These are phyloP conservation scores for Stemphylium beticola DNA, from an alignment of 2,329 filamentous ascomycete species.

Conservation along the genomic window DNA sequence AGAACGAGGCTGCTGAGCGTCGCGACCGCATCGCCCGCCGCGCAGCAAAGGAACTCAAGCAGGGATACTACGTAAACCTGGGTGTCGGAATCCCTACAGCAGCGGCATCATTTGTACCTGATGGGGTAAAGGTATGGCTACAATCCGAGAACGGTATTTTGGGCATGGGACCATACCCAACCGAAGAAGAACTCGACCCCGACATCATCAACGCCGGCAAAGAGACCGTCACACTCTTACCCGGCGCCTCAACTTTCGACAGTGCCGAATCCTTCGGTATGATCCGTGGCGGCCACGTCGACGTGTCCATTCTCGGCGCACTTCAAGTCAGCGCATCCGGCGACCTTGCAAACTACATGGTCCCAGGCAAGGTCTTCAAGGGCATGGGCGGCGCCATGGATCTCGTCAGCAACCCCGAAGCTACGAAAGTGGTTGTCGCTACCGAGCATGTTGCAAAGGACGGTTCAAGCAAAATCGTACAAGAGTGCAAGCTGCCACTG, in stretches of 20 bases:
- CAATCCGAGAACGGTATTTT: conserved; percentile 63
- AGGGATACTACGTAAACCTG: conserved; percentile 92
- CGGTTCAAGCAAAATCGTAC: conserved; percentile 87
- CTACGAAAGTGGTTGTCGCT: conserved; percentile 87
- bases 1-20: conserved; percentile 19
- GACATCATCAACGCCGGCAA: conserved; percentile 94
- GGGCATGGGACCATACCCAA: conserved; percentile 54
- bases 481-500: conserved; percentile 58
- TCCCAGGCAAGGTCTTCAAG: conserved; percentile 85
- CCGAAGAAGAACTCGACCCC: conserved; percentile 75
- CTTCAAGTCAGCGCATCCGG: conserved; percentile 84
- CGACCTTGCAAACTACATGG: conserved; percentile 91
- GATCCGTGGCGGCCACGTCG: conserved; percentile 85
- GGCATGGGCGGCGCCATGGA: conserved; percentile 94
- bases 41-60: conserved; percentile 90
- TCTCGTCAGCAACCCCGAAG: conserved; percentile 79
- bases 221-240: conserved; percentile 85
- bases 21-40: conserved; percentile 82
- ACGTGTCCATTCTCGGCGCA: conserved; percentile 86
- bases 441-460: conserved; percentile 97
- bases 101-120: conserved; percentile 75
- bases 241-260: conserved; percentile 81
- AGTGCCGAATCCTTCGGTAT: conserved; percentile 91
- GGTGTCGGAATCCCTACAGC: conserved; percentile 95
- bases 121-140: conserved; percentile 61